Conservation (phyloP, 2,329 filamentous ascomycete species). For the Chalara sp. region DNA sequence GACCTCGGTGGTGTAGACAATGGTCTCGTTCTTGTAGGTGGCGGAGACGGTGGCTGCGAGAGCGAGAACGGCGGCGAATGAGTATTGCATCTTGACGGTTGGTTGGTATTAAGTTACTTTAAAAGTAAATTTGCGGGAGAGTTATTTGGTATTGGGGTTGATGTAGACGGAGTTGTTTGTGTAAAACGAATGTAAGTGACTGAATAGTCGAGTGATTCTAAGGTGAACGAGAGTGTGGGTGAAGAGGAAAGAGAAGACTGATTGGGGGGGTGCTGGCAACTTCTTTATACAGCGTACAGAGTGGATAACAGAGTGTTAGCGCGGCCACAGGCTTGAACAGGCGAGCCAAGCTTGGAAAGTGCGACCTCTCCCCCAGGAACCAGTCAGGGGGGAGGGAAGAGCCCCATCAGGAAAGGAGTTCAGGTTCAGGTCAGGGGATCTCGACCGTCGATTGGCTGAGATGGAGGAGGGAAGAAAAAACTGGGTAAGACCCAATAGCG, state of each 20-base stretch:
- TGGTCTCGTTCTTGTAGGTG: constrained; percentile 25
- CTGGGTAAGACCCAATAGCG: no score
- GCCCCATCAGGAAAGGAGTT: no score
- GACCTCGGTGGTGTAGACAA: constrained; percentile 42
- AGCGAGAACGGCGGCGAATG: constrained; percentile 27
- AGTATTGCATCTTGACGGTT: constrained; percentile 33
- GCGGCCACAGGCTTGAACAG: no score
- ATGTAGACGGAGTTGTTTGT: constrained; percentile 12
- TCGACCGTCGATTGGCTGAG: no score
- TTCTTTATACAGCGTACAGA: constrained; percentile 11
- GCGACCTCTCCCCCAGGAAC: no score
- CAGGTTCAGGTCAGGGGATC: no score
- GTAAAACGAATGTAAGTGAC: constrained; percentile 27
- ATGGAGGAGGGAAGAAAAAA: no score
- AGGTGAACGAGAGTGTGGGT: constrained; percentile 14
- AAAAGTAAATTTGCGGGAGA: constrained; percentile 2
- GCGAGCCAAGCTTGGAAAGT: no score
- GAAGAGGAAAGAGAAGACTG: constrained; percentile 8
- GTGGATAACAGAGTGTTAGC: no score
- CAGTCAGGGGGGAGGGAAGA: no score
- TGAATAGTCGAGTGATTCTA: constrained; percentile 11
- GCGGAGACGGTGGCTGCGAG: constrained; percentile 25
- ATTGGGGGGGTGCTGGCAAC: constrained; percentile 9
- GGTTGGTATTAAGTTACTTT: constrained; percentile 19
- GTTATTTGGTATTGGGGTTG: constrained; percentile 12